Percentiles rank a stretch among this genome's conserved stretches.
These are phyloP conservation scores for Daldinia bambusicola DNA, from an alignment of 495 filamentous ascomycete species.

Conservation along the genomic window DNA sequence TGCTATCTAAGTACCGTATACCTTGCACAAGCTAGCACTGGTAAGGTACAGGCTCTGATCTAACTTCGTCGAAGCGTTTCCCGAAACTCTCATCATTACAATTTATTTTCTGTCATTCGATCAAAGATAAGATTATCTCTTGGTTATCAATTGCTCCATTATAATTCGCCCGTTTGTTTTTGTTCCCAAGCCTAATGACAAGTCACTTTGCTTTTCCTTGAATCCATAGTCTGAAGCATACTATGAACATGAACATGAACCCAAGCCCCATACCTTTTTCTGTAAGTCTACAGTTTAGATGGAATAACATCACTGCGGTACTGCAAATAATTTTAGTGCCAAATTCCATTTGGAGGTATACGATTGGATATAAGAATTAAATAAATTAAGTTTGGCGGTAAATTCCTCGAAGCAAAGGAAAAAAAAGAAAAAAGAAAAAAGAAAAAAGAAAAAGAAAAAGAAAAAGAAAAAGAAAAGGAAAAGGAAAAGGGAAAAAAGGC, in stretches of 20 bases:
- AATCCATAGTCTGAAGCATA: background rate
- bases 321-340: conserved; percentile 20
- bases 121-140: conserved; percentile 49
- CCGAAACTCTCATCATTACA: conserved; percentile 39
- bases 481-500: background rate
- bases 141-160: conserved; percentile 48
- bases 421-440: no score
- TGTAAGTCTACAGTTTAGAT: background rate
- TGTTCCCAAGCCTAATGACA: conserved; percentile 44
- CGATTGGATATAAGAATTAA: background rate
- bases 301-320: conserved; percentile 22
- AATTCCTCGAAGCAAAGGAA: conserved; percentile 6
- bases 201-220: conserved; percentile 42
- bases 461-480: no score
- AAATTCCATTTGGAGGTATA: conserved; percentile 20
- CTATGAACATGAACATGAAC: background rate
- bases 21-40: conserved; percentile 23
- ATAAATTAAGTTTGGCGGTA: conserved; percentile 35
- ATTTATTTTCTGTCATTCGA: conserved; percentile 46
- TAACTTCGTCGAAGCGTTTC: conserved; percentile 39
- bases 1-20: conserved; percentile 31
- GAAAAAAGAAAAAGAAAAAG: no score
- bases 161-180: conserved; percentile 43
- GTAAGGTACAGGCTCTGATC: conserved; percentile 33
- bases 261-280: background rate